Evolutionary conservation across 2,329 filamentous ascomycete species (phyloP).

Genomic region (Corynespora cassiicola): DNA sequence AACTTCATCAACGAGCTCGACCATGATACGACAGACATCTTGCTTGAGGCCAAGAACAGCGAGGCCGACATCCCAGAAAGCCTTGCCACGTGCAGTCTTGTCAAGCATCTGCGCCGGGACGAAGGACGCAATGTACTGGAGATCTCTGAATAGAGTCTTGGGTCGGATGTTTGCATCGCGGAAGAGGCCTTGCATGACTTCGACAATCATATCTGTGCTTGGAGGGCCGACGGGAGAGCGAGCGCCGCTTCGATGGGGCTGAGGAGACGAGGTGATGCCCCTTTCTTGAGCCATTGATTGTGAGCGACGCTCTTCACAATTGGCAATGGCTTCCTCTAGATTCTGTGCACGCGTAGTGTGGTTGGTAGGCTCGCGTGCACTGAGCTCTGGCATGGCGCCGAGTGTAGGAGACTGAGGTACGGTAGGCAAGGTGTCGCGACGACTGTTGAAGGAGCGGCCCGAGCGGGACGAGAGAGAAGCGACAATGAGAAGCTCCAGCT

Average conservation of each 20-base stretch:
- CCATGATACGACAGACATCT: constrained; percentile 84
- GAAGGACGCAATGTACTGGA: constrained; percentile 66
- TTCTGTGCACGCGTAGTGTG: constrained; percentile 52
- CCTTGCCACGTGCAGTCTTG: constrained; percentile 69
- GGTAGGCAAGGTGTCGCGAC: constrained; percentile 47
- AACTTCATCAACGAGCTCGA: constrained; percentile 75
- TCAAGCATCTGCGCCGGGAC: constrained; percentile 64
- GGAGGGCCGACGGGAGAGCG: constrained; percentile 46
- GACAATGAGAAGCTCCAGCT: constrained; percentile 81
- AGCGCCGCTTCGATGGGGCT: constrained; percentile 37
- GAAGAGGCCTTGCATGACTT: constrained; percentile 53
- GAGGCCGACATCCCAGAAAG: constrained; percentile 88
- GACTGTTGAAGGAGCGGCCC: constrained; percentile 50
- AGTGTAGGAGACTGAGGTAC: constrained; percentile 54
- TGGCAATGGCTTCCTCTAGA: constrained; percentile 73
- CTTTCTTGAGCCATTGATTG: constrained; percentile 57
- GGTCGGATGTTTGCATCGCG: constrained; percentile 53
- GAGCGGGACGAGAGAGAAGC: constrained; percentile 71
- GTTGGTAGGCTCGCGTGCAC: constrained; percentile 51
- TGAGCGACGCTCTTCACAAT: constrained; percentile 71
- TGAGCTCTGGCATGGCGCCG: constrained; percentile 52
- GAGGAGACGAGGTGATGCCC: constrained; percentile 45
- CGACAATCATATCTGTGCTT: constrained; percentile 52
- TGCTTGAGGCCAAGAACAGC: constrained; percentile 89
- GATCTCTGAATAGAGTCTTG: constrained; percentile 55